These are phyloP conservation scores for Boehmeria nivea DNA, from an alignment of 306 rosid species.

Conservation along the genomic window DNA sequence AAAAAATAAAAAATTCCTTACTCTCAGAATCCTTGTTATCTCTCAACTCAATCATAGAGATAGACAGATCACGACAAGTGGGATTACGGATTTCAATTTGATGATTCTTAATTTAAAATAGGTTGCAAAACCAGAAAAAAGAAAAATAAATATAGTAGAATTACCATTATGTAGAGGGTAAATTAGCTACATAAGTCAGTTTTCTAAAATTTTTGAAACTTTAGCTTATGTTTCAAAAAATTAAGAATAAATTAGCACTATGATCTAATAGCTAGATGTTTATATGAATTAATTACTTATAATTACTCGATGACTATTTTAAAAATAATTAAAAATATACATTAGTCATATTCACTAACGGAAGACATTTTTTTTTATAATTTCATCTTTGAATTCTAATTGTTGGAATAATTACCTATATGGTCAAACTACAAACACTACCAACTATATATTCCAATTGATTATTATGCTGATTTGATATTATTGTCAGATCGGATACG, in stretches of 20 bases:
- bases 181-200: no score
- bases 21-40: neutral
- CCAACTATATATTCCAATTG: neutral
- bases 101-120: neutral
- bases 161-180: no score
- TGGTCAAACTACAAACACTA: neutral
- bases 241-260: no score
- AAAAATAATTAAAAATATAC: no score
- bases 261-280: neutral
- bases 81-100: neutral
- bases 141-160: neutral
- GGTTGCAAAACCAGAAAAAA: neutral
- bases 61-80: neutral
- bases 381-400: no score
- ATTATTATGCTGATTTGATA: slow-evolving; percentile 4
- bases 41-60: neutral
- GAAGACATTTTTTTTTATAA: no score
- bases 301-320: no score
- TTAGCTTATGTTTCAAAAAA: no score
- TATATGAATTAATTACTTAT: no score
- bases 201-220: no score
- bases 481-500: slow-evolving; percentile 4
- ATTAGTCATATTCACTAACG: no score
- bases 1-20: neutral
- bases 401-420: neutral